Evolutionary conservation across 108 stramenopile genomes (phyloP), one percentile per base, ranked within the genome.

Genomic region (Pseudonitzschia multiseries): DNA sequence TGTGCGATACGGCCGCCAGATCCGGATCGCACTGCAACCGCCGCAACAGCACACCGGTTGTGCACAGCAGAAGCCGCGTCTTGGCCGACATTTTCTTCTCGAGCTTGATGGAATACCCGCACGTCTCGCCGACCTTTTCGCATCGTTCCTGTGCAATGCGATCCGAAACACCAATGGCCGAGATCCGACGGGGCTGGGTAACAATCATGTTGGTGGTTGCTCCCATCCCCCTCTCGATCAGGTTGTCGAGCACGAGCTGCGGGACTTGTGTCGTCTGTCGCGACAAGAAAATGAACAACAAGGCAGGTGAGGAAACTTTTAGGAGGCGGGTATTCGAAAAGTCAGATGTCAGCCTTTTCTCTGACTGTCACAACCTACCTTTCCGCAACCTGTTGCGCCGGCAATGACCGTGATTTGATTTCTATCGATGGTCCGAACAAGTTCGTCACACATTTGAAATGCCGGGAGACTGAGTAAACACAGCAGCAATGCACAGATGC

Each of bases 121-220:
- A 87, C n/a, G 86, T 87, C 48, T 85, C 86, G 15, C 93, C 93
- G 56, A 90, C 74, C 56, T 73, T 70, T 74, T 93, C 93, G 36
- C 81, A 82, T 61, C 92, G 80, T 74, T 98, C 97, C 29, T 79
- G 78, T 3, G 97, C 92, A 20, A 98, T 92, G 31, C 97, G 89
- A 32, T 93, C 89, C 28, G 97, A 84, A 22, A 98, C 95, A 10
- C 93, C 92, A 28, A 98, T 90, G n/a, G 95, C 96, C 63, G 82
- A 78, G 65, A 98, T 97, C 18, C 97, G 63, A 10, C 97, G 79
- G 56, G 96, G 97, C 75, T 98, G 97, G 14, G 96, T 96, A 29
- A 92, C 86, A 50, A 96, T 82, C 60, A 97, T 93, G 74, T 91
- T 93, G 61, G 89, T 81, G 56, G 73, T 65, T 6, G 91, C 92